These are phyloP conservation scores for Aspergillus sp. DNA, from an alignment of 2,329 filamentous ascomycete genomes.

Conservation along the genomic window DNA sequence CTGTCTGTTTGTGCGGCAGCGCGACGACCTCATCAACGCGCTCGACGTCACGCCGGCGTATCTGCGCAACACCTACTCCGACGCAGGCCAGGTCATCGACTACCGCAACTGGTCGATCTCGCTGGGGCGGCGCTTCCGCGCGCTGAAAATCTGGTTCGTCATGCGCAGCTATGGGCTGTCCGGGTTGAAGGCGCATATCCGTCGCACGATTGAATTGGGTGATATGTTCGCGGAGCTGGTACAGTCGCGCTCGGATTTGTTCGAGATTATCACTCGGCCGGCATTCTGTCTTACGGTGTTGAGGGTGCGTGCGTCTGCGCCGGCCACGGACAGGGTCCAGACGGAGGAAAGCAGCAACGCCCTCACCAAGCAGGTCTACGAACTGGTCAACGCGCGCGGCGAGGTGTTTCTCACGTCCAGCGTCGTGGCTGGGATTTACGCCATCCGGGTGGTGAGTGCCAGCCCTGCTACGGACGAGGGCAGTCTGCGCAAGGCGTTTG, in stretches of 20 bases:
- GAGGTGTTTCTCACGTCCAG: constrained; percentile 77
- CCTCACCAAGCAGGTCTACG: constrained; percentile 66
- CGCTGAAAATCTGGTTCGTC: constrained; percentile 93
- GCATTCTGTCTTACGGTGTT: constrained; percentile 74
- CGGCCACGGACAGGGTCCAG: constrained; percentile 8
- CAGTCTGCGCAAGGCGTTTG: constrained; percentile 65
- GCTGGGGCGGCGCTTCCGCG: constrained; percentile 77
- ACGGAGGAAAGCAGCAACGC: constrained; percentile 53
- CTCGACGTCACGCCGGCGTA: constrained; percentile 74
- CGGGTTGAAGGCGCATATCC: constrained; percentile 66
- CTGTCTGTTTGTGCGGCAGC: constrained; percentile 68
- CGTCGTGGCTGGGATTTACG: constrained; percentile 62
- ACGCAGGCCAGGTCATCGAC: constrained; percentile 78
- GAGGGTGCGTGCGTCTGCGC: constrained; percentile 45
- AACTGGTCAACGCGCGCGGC: constrained; percentile 62
- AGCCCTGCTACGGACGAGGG: constrained; percentile 62
- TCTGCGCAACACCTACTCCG: constrained; percentile 71
- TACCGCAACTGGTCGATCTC: constrained; percentile 98
- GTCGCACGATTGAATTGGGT: constrained; percentile 60
- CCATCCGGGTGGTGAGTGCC: constrained; percentile 72
- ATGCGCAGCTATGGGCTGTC: constrained; percentile 70
- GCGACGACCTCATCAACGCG: constrained; percentile 68
- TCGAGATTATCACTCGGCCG: constrained; percentile 65
- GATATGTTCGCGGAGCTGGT: constrained; percentile 60
- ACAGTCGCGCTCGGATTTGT: constrained; percentile 55